These are phyloP conservation scores for Solanum hybrid DNA, from an alignment of 305 asterid genomes.

Conservation along the genomic window DNA sequence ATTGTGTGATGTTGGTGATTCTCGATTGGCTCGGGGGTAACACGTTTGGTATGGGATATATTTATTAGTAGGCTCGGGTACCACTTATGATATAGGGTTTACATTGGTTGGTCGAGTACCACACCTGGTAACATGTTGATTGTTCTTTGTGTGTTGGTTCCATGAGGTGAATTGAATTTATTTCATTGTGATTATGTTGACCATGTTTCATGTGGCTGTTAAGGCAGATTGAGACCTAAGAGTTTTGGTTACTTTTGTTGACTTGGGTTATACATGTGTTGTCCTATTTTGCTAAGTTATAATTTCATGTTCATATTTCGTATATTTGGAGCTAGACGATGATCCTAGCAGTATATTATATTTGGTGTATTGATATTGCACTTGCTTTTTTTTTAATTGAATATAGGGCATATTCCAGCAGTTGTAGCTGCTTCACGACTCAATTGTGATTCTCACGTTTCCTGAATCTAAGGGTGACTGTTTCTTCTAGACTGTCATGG, in stretches of 20 bases:
- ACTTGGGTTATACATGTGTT: background rate
- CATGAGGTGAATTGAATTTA: background rate
- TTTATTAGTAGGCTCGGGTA: no score
- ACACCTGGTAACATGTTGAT: background rate
- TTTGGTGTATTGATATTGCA: background rate
- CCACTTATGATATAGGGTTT: rapidly evolving
- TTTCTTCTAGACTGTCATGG: background rate
- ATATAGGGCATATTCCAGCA: no score
- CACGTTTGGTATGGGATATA: rapidly evolving
- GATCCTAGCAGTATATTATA: background rate
- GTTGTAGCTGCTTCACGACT: background rate
- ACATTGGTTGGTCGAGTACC: no score
- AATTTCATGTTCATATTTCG: background rate
- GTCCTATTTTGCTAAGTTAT: background rate
- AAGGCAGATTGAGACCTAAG: background rate
- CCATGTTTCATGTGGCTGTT: background rate
- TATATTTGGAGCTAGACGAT: background rate
- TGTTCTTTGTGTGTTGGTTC: background rate
- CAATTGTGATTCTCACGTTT: background rate
- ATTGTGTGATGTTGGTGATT: no score
- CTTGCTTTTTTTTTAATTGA: no score
- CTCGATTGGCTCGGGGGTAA: rapidly evolving
- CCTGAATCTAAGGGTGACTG: background rate
- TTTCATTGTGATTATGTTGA: background rate
- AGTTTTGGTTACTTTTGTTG: background rate